Evolutionary conservation across 2,329 filamentous ascomycete genomes (phyloP).

Genomic region (Cadophora luteo-olivacea): DNA sequence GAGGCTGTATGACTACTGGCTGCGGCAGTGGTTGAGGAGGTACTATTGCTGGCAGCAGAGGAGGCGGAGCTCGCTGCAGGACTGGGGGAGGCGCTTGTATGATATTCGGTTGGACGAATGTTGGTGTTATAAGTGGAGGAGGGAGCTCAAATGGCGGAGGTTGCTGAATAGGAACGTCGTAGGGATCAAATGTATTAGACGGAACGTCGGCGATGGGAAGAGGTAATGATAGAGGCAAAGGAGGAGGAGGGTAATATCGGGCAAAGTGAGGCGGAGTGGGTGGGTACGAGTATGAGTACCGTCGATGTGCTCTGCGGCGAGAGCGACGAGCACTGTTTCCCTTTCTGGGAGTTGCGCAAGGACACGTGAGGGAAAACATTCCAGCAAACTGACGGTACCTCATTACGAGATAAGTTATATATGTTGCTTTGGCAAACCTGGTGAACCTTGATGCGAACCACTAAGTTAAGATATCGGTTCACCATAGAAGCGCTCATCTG

Average conservation of each 20-base stretch:
- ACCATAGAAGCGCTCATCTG: background rate
- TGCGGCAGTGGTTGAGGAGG: background rate
- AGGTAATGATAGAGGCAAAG: background rate
- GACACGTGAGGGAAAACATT: conserved; percentile 10
- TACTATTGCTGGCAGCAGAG: background rate
- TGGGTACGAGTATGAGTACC: background rate
- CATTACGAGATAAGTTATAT: background rate
- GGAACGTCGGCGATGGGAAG: background rate
- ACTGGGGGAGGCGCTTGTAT: background rate
- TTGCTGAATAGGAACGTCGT: background rate
- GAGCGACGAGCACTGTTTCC: background rate
- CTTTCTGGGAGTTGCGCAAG: conserved; percentile 4
- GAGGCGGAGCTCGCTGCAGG: background rate
- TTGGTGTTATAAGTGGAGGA: background rate
- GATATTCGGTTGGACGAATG: background rate
- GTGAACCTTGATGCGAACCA: background rate
- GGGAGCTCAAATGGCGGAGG: background rate
- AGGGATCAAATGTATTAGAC: background rate
- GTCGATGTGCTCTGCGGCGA: background rate
- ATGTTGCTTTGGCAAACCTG: background rate
- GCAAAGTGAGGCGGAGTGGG: background rate
- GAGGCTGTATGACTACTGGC: background rate
- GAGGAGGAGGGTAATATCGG: conserved; percentile 1
- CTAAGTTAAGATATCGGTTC: background rate
- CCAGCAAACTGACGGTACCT: background rate